Evolutionary conservation across 2,329 filamentous ascomycete species (phyloP).

Genomic region (Curvularia spicifera): DNA sequence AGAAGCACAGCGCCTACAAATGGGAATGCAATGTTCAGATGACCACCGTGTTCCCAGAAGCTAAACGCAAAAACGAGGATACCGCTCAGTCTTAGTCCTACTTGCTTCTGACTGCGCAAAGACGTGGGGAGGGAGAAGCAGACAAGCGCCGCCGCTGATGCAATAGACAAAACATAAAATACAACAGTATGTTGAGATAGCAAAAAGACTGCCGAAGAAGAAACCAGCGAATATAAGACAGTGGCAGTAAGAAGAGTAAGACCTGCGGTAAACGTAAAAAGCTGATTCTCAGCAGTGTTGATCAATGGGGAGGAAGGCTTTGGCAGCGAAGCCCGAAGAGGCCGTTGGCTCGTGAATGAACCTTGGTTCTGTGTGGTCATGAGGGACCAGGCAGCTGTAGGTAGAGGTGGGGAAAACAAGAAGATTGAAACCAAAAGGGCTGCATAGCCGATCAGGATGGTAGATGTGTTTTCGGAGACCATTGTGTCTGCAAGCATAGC

Average conservation of each 20-base stretch:
- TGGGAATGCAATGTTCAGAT: slow-evolving; percentile 24
- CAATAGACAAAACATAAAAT: slow-evolving; percentile 52
- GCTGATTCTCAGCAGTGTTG: slow-evolving; percentile 49
- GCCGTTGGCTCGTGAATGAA: slow-evolving; percentile 30
- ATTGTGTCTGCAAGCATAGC: slow-evolving; percentile 45
- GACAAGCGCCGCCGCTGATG: slow-evolving; percentile 52
- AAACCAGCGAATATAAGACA: slow-evolving; percentile 44
- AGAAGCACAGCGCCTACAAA: slow-evolving; percentile 43
- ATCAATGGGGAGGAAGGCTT: slow-evolving; percentile 47
- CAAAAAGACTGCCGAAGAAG: slow-evolving; percentile 42
- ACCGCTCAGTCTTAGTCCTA: slow-evolving; percentile 42
- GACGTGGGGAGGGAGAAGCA: slow-evolving; percentile 52
- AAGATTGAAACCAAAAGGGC: slow-evolving; percentile 56
- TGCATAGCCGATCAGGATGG: slow-evolving; percentile 55
- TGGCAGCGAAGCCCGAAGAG: slow-evolving; percentile 36
- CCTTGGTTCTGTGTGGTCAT: slow-evolving; percentile 33
- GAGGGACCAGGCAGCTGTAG: slow-evolving; percentile 42
- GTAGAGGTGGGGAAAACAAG: slow-evolving; percentile 58
- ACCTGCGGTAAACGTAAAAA: slow-evolving; percentile 53
- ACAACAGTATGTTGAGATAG: slow-evolving; percentile 41
- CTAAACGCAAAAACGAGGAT: slow-evolving; percentile 33
- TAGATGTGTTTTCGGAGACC: slow-evolving; percentile 24
- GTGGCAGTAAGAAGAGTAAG: slow-evolving; percentile 47
- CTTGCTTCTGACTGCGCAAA: slow-evolving; percentile 48
- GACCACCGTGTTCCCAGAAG: slow-evolving; percentile 30